Evolutionary conservation across 306 rosid species (phyloP).

Genomic region (Hylodesmum podocarpum): DNA sequence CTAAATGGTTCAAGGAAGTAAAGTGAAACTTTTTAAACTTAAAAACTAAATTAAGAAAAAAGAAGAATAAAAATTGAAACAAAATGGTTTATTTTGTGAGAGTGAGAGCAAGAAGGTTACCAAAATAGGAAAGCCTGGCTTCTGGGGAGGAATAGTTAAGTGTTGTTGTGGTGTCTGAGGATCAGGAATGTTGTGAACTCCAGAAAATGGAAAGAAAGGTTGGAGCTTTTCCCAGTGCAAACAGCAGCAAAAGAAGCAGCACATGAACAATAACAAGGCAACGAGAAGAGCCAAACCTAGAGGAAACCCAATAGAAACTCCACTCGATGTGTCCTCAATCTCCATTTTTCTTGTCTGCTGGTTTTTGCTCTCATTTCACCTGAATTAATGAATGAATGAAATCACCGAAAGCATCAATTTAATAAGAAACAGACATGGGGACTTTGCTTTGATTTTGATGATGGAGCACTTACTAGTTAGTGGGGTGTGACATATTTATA

Average conservation of each 20-base stretch:
- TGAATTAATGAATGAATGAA: conserved; percentile 30
- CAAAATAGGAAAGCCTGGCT: conserved; percentile 40
- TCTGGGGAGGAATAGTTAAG: conserved; percentile 22
- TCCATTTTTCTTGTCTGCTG: conserved; percentile 35
- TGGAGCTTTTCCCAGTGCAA: conserved; percentile 59
- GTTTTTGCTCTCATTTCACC: conserved; percentile 22
- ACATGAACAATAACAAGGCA: conserved; percentile 34
- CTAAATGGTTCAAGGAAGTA: too few species aligned
- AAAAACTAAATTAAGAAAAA: too few species aligned
- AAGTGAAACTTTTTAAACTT: too few species aligned
- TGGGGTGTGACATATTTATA: conserved; percentile 37
- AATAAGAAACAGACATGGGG: neutral
- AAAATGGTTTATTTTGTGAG: neutral
- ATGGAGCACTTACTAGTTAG: conserved; percentile 31
- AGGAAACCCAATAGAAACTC: conserved; percentile 51
- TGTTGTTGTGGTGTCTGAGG: neutral
- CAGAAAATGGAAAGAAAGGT: conserved; percentile 29
- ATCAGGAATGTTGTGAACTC: neutral
- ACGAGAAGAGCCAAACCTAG: conserved; percentile 66
- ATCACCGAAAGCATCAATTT: neutral
- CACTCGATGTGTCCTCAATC: conserved; percentile 24
- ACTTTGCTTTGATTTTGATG: conserved; percentile 6
- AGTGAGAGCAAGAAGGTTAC: conserved; percentile 19
- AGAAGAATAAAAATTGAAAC: too few species aligned
- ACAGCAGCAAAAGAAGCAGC: conserved; percentile 58